Evolutionary conservation across 768 basidiomycete genomes (phyloP), one percentile per base, ranked within the genome.

Genomic region (Termitomyces sp.): DNA sequence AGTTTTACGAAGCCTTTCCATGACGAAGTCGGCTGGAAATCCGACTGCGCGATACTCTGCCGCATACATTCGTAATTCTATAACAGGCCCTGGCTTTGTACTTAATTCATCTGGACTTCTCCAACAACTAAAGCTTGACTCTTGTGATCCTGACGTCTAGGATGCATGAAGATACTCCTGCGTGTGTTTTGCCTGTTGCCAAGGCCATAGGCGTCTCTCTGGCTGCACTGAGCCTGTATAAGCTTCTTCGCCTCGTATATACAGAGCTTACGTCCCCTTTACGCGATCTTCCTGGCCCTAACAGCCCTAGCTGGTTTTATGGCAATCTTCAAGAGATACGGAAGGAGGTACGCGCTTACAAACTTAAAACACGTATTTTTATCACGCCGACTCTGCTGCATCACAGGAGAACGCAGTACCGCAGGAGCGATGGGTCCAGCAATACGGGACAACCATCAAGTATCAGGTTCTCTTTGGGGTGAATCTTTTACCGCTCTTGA

Each of bases 281-380:
- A 15, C 73, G 74, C 20, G 59, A 72, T 42, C 72, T 86, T 28
- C 83, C 77, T 7, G 84, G 83, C 2, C 84, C 84, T 0, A 71
- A 76, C 16, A 76, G 66, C 55, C 54, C 72, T 4, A 79, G 75
- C 59, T 71, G 69, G 56, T 51, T 87, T 15, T 81, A 67, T 52
- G 84, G 85, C 8, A 78, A 84, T 63, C 47, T 81, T 56, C 68
- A 65, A 39, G 73, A 62, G 34, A 51, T 58, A 26, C 26, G 57
- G 50, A 18, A 49, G 2, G 60, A 57, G 26, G 60, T 55, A 18
- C 36, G 51, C 12, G n/a, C 15, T 29, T 41, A 3, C 3, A 37
- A 9, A 24, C 3, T 28, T 46, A 5, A 4, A 18, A 10, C 5
- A 26, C 39, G 13, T 26, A 8, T 13, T 13, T 8, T 2, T 5